Conservation (phyloP, 164 flowering plant species). For the Vitis cinerea region DNA sequence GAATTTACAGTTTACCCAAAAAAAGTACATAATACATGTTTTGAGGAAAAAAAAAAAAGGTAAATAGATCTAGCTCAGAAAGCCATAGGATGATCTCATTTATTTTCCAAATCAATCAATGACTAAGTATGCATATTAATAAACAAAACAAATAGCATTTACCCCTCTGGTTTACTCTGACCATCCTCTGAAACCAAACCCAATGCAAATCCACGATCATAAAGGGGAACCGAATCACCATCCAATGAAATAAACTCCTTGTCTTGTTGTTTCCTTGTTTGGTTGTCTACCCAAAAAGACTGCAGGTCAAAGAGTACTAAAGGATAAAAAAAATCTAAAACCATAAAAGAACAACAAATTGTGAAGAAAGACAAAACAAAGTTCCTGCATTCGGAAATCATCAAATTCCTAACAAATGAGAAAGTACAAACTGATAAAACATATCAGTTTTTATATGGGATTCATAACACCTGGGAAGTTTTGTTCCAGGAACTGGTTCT, state of each 20-base stretch:
- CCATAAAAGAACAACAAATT: not conserved
- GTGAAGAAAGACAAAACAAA: not conserved
- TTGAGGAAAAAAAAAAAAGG: too few species aligned
- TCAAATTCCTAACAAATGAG: too few species aligned
- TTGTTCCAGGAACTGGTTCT: too few species aligned
- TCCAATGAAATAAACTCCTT: constrained; percentile 41
- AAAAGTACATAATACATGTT: too few species aligned
- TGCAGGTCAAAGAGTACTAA: constrained; percentile 26
- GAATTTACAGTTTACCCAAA: too few species aligned
- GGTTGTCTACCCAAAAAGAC: constrained; percentile 91
- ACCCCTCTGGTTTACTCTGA: constrained; percentile 58
- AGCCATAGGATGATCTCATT: too few species aligned
- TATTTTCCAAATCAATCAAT: not conserved
- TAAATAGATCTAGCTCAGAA: too few species aligned
- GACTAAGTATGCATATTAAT: not conserved
- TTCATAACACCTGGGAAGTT: too few species aligned
- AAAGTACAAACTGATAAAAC: too few species aligned
- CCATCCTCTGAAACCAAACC: constrained; percentile 64
- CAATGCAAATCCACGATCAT: constrained; percentile 83
- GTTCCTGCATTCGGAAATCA: not conserved
- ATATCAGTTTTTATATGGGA: too few species aligned
- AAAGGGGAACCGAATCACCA: constrained; percentile 59
- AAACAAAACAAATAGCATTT: constrained; percentile 13
- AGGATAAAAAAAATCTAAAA: too few species aligned
- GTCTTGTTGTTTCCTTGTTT: constrained; percentile 36